Conservation (phyloP, 108 stramenopile species). For the Pseudonitzschia pungens region DNA sequence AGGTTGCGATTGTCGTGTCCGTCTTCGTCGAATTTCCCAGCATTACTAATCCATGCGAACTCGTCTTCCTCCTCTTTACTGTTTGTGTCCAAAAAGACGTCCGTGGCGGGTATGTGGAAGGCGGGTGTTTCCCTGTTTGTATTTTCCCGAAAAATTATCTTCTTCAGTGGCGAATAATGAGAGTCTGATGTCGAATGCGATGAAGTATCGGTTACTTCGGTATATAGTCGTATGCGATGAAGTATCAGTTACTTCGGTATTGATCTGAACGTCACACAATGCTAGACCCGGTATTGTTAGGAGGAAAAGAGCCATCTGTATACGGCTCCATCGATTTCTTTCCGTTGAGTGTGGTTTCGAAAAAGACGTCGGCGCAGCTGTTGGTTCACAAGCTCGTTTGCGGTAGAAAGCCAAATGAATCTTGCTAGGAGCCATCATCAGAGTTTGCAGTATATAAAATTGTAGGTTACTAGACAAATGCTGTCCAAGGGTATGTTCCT, state of each 20-base stretch:
- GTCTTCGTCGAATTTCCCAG: background rate
- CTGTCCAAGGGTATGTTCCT: too few species aligned
- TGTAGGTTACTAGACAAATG: too few species aligned
- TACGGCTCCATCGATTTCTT: conserved; percentile 15
- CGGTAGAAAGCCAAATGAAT: background rate
- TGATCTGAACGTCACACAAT: background rate
- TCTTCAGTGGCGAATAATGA: background rate
- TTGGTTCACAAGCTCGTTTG: background rate
- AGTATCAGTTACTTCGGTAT: background rate
- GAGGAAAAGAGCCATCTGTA: conserved; percentile 23
- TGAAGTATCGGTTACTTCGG: background rate
- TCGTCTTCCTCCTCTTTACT: background rate
- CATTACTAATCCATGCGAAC: conserved; percentile 3
- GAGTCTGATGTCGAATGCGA: background rate
- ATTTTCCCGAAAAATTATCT: conserved; percentile 4
- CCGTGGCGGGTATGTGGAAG: background rate
- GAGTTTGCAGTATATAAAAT: too few species aligned
- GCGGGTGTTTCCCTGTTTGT: too few species aligned
- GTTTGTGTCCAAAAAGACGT: background rate
- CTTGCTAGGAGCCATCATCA: too few species aligned
- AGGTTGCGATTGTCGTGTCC: conserved; percentile 11
- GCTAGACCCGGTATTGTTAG: conserved; percentile 14
- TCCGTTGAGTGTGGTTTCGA: background rate
- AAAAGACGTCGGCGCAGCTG: background rate
- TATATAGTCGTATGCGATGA: background rate